phyloP scores from a whole-genome alignment of 177 flowering plant genomes.

The Telopea speciosissima region DNA sequence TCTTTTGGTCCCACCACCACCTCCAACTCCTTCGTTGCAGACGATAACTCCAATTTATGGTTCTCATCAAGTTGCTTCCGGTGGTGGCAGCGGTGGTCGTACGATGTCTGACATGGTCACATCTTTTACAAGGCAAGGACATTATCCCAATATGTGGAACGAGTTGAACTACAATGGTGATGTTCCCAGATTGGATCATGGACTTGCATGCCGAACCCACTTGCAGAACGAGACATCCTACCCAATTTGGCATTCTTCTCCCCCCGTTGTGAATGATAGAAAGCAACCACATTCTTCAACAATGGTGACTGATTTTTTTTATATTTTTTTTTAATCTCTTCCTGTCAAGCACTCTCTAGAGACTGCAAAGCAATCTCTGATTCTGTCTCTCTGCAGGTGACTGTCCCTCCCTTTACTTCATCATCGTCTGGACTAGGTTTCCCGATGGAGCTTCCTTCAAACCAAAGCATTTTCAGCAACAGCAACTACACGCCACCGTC shows the following conservation, averaged over 20 bases:
- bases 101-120: conserved; percentile 11
- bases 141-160: conserved; percentile 27
- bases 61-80: not conserved
- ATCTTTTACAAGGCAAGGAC: conserved; percentile 3
- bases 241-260: conserved; percentile 26
- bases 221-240: conserved; percentile 25
- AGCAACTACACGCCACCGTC: conserved; percentile 26
- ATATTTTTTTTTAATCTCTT: not conserved
- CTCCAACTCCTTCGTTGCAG: not conserved
- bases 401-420: conserved; percentile 38
- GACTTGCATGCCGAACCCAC: conserved; percentile 19
- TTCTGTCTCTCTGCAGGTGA: conserved; percentile 40
- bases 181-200: conserved; percentile 26
- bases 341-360: not conserved
- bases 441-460: conserved; percentile 98
- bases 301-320: conserved; percentile 26
- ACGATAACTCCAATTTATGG: conserved; percentile 13
- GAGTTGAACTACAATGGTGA: conserved; percentile 18
- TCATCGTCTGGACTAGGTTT: conserved; percentile 40
- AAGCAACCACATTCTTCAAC: conserved; percentile 30
- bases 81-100: not conserved
- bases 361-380: too few species aligned
- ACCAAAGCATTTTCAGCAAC: conserved; percentile 53
- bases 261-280: conserved; percentile 21
- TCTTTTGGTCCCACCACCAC: conserved; percentile 9